phyloP scores from a whole-genome alignment of 441 rosid species.

The Isatis lusitanica region DNA sequence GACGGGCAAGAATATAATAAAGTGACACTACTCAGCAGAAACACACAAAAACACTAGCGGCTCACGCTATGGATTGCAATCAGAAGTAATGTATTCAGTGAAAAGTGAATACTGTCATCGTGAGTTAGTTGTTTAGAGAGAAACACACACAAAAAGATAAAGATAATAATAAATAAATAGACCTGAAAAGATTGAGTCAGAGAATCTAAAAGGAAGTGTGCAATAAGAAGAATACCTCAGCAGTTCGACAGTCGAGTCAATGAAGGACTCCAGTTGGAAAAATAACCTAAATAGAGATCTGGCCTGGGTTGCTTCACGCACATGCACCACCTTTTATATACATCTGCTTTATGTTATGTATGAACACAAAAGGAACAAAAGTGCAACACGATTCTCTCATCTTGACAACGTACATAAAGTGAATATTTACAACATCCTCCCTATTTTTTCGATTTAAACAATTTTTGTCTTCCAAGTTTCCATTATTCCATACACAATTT shows the following conservation, averaged over 20 bases:
- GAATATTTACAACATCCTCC: not conserved
- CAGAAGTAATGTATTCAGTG: not conserved
- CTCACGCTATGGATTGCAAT: not conserved
- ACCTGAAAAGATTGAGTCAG: not conserved
- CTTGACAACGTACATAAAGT: not conserved
- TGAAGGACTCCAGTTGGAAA: not conserved
- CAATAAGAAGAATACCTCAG: not conserved
- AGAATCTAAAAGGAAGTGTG: not conserved
- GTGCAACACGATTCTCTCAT: too few species aligned
- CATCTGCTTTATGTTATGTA: not conserved
- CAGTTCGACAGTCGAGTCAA: not conserved
- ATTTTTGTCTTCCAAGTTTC: not conserved
- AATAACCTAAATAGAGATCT: not conserved
- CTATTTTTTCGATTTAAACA: not conserved
- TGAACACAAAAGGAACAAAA: not conserved
- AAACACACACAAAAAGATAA: not conserved
- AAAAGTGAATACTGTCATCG: not conserved
- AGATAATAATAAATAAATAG: not conserved
- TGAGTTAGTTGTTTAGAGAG: not conserved
- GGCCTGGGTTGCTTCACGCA: not conserved
- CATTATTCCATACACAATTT: not conserved
- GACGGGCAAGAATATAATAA: not conserved
- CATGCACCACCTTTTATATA: not conserved
- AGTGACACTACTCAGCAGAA: not conserved
- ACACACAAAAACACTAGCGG: not conserved